These are phyloP conservation scores for Lasiosphaeriaceae sp. DNA, from an alignment of 495 filamentous ascomycete genomes.

Conservation along the genomic window DNA sequence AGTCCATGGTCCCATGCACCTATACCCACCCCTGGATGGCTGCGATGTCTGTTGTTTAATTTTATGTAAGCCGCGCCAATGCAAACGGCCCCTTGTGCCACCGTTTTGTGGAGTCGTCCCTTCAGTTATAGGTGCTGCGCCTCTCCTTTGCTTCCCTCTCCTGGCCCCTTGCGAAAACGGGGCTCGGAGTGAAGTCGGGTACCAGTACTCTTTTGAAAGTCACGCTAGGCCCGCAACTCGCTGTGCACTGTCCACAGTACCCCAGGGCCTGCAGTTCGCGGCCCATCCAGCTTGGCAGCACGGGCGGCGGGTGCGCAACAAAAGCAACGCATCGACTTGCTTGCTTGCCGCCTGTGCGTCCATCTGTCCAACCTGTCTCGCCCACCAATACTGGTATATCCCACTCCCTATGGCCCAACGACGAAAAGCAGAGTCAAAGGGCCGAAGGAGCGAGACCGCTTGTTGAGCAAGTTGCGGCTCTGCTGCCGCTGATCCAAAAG, in stretches of 20 bases:
- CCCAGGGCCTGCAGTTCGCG: not conserved
- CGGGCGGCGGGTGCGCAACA: not conserved
- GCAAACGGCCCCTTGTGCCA: not conserved
- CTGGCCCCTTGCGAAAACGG: not conserved
- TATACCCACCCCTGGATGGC: too few relatives aligned
- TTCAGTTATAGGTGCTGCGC: not conserved
- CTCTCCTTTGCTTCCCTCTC: too few relatives aligned
- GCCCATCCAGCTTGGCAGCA: not conserved
- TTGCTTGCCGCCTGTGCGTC: not conserved
- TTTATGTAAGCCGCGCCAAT: not conserved
- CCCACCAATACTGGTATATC: not conserved
- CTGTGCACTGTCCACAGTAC: too few relatives aligned
- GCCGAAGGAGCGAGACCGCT: not conserved
- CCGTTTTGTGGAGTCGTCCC: not conserved
- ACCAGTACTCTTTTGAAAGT: too few relatives aligned
- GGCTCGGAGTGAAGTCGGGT: not conserved
- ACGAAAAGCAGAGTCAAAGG: not conserved
- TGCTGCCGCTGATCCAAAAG: not conserved
- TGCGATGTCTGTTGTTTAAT: not conserved
- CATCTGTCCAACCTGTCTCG: not conserved
- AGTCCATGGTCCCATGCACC: too few relatives aligned
- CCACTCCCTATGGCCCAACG: not conserved
- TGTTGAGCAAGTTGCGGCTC: not conserved
- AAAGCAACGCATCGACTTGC: not conserved
- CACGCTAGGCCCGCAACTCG: too few relatives aligned